Percentiles rank a stretch among this genome's conserved stretches.
phyloP scores from a whole-genome alignment of 768 basidiomycete genomes.

The Baorangia bicolor region DNA sequence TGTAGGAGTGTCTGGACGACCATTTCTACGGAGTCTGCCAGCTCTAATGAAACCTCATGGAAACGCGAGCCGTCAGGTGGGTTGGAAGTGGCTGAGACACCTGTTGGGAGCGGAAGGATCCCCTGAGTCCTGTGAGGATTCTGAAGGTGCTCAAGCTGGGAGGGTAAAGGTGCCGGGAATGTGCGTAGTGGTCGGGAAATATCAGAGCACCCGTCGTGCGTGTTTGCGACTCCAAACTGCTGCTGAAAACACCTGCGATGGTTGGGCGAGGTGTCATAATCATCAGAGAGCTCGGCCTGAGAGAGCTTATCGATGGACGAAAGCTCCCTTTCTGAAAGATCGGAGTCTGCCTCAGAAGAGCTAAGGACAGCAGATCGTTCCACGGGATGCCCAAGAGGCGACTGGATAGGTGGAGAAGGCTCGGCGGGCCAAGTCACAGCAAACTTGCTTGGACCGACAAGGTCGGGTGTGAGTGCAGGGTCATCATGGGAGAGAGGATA shows the following conservation, averaged over 20 bases:
- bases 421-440: conserved; percentile 58
- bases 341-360: conserved; percentile 53
- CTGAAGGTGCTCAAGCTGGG: conserved; percentile 71
- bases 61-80: conserved; percentile 37
- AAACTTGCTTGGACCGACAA: conserved; percentile 54
- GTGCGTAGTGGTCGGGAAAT: conserved; percentile 68
- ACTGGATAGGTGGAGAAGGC: conserved; percentile 37
- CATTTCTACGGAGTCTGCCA: conserved; percentile 89
- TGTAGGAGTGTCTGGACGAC: conserved; percentile 90
- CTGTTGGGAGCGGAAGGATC: conserved; percentile 10
- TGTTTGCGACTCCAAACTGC: conserved; percentile 17
- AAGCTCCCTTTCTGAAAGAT: conserved; percentile 46
- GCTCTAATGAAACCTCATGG: conserved; percentile 76
- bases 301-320: conserved; percentile 32
- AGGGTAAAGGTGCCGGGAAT: conserved; percentile 77
- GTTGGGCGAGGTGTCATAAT: conserved; percentile 26
- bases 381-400: conserved; percentile 31
- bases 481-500: conserved; percentile 43
- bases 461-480: conserved; percentile 45
- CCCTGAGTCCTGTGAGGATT: conserved; percentile 54
- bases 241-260: conserved; percentile 27
- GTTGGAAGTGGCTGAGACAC: conserved; percentile 18
- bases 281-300: conserved; percentile 33
- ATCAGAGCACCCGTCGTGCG: conserved; percentile 27
- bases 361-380: conserved; percentile 43